Base-by-base conservation (phyloP, 1,284 basidiomycete genomes). In the Somion occarium region DNA sequence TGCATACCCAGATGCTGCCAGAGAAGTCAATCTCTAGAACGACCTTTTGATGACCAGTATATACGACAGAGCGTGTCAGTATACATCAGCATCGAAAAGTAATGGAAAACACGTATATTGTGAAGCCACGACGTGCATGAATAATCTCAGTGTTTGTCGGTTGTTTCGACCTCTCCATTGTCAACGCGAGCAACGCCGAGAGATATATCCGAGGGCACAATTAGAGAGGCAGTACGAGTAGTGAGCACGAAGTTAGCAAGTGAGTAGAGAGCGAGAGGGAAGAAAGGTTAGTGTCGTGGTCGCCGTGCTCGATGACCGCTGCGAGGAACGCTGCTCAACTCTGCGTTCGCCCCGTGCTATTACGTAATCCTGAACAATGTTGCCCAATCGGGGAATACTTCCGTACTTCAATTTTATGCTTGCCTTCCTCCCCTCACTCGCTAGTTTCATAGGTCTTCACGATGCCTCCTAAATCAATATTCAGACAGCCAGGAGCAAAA, bases 41-140 rank as follows among this genome's bases (percentile, higher is more conserved):
- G 48, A 94, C 91, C 66, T 91, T 91, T 78, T 95, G 93, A 72
- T 95, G 90, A 73, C 86, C 88, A 85, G 87, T 89, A 83, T 68
- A 84, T 65, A 87, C 73, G 63, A 60, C 60, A 72, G 54, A 52
- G 7, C 54, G 61, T 73, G 74, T 88, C 70, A 88, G 75, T 63
- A 70, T 44, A 43, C 45, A 44, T 41, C 30, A 48, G 45, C 53
- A 49, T 15, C 3, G 27, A 48, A 52, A 50, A 42, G 53, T 57
- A 62, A 61, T 53, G 58, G 61, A 63, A 67, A 61, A 68, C 62
- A 88, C 88, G 80, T 87, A 91, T 91, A 91, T 85, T 65, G 83
- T 77, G 78, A 91, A 91, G 60, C 88, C 88, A 70, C 88, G 80
- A 61, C 87, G 82, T 65, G 74, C 60, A 67, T 84, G 78, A 73